A percentile compares a stretch with the other conserved stretches of the same genome.
Conservation (phyloP, 768 basidiomycete genomes). For the Cystofilobasidium bisporidii region DNA sequence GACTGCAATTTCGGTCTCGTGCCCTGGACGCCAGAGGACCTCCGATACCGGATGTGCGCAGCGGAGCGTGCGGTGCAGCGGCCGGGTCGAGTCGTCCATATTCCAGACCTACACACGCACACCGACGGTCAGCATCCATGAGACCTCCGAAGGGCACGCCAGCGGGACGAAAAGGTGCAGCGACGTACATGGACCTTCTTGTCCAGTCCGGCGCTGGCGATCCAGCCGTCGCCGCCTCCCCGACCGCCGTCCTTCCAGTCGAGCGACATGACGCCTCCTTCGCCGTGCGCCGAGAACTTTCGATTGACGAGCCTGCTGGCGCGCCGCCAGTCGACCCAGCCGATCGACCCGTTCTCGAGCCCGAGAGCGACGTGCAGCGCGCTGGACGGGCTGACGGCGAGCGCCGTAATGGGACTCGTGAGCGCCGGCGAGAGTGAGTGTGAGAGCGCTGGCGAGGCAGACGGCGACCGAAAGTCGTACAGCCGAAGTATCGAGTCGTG, state of each 20-base stretch:
- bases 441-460: neutral
- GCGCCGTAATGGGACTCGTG: slow-evolving; percentile 15
- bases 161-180: slow-evolving; percentile 14
- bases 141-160: neutral
- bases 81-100: slow-evolving; percentile 49
- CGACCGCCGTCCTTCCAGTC: slow-evolving; percentile 23
- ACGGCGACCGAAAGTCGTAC: slow-evolving; percentile 12
- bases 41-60: slow-evolving; percentile 65
- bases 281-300: slow-evolving; percentile 24
- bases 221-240: slow-evolving; percentile 50
- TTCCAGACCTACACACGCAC: slow-evolving; percentile 55
- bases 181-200: slow-evolving; percentile 59
- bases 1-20: slow-evolving; percentile 44
- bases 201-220: slow-evolving; percentile 70
- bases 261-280: slow-evolving; percentile 20
- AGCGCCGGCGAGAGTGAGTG: slow-evolving; percentile 3
- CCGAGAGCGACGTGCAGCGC: slow-evolving; percentile 15
- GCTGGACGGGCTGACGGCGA: slow-evolving; percentile 20
- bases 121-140: neutral
- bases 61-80: slow-evolving; percentile 58
- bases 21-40: slow-evolving; percentile 65
- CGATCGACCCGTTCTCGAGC: slow-evolving; percentile 26
- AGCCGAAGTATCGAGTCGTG: slow-evolving; percentile 24
- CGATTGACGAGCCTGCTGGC: slow-evolving; percentile 7
- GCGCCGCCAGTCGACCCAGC: slow-evolving; percentile 26